Evolutionary conservation across 2,329 filamentous ascomycete species (phyloP).

Genomic region (Beauveria rudraprayagi): DNA sequence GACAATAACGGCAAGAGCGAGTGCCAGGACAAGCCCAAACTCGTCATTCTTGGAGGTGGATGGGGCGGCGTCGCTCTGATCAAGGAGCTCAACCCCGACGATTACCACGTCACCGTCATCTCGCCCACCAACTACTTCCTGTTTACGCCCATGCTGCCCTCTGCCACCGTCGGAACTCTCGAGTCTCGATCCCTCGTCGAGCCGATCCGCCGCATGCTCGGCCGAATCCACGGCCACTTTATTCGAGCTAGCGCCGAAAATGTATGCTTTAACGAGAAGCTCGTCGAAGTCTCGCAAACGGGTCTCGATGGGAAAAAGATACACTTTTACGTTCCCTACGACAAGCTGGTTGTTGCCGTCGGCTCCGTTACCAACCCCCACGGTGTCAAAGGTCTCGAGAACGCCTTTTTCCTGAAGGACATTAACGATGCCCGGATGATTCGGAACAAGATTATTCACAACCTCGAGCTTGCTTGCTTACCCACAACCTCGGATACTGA

Average conservation of each 20-base stretch:
- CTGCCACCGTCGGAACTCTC: conserved; percentile 90
- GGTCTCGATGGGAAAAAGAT: conserved; percentile 64
- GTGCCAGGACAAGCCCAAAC: conserved; percentile 79
- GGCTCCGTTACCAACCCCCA: conserved; percentile 91
- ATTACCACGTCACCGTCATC: conserved; percentile 93
- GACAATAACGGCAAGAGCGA: conserved; percentile 62
- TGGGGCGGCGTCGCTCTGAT: conserved; percentile 91
- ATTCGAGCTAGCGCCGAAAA: conserved; percentile 80
- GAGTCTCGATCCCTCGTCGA: conserved; percentile 88
- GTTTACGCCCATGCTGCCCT: conserved; percentile 96
- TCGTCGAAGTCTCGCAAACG: conserved; percentile 75
- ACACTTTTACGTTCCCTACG: conserved; percentile 91
- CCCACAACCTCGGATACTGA: conserved; percentile 88
- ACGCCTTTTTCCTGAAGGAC: conserved; percentile 92
- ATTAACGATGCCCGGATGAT: conserved; percentile 88
- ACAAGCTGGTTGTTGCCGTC: conserved; percentile 89
- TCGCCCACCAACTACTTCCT: conserved; percentile 95
- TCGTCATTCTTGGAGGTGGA: conserved; percentile 88
- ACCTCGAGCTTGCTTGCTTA: conserved; percentile 85
- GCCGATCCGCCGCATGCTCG: conserved; percentile 78
- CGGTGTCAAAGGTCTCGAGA: conserved; percentile 86
- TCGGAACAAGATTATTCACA: conserved; percentile 78
- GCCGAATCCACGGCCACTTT: conserved; percentile 76
- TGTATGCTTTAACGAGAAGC: conserved; percentile 82
- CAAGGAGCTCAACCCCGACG: conserved; percentile 80